phyloP scores from a whole-genome alignment of 2,329 filamentous ascomycete species.

The Elsinoe necatrix region DNA sequence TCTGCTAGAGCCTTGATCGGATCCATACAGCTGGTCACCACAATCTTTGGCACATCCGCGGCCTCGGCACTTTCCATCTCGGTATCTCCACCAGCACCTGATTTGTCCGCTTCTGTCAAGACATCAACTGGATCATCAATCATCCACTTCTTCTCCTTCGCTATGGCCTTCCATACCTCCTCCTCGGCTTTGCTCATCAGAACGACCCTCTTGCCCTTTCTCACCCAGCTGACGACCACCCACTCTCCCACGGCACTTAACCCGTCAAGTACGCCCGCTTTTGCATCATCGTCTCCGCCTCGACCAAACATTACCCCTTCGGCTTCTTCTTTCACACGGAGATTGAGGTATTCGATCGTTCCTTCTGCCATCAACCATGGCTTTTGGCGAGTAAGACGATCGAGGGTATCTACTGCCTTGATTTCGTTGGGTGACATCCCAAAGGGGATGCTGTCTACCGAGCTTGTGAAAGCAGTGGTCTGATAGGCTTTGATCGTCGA shows the following conservation, averaged over 20 bases:
- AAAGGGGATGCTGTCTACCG: neutral
- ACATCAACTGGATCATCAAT: neutral
- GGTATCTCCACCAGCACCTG: neutral
- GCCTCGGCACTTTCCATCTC: neutral
- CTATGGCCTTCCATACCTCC: neutral
- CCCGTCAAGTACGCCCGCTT: neutral
- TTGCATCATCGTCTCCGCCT: neutral
- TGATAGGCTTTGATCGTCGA: neutral
- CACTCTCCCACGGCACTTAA: neutral
- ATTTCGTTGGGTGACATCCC: neutral
- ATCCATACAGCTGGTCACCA: neutral
- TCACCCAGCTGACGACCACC: neutral
- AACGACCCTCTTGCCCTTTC: neutral
- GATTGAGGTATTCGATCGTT: neutral
- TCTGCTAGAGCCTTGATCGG: neutral
- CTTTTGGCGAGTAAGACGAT: neutral
- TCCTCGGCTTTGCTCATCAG: neutral
- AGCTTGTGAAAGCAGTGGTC: neutral
- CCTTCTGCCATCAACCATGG: neutral
- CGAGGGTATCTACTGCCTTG: neutral
- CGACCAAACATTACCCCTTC: neutral
- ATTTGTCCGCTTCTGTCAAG: neutral
- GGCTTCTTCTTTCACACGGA: neutral
- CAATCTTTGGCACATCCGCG: neutral
- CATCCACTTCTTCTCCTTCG: neutral